phyloP scores from a whole-genome alignment of 306 rosid species.

The Rubus idaeus region DNA sequence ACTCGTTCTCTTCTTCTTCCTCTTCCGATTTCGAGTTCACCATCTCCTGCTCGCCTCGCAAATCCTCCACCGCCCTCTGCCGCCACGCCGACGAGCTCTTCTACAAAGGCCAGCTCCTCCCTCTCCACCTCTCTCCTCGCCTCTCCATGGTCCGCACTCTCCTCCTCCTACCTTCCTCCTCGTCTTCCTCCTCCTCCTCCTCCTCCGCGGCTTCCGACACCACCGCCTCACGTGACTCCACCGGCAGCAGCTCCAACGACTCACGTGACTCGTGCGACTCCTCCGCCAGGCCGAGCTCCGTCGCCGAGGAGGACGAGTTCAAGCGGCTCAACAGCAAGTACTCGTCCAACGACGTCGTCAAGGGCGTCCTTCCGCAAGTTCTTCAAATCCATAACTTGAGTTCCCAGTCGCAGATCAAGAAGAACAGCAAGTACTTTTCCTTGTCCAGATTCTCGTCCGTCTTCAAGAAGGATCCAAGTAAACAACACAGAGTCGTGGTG shows the following conservation, averaged over 20 bases:
- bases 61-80: constrained; percentile 62
- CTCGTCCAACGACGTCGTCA: constrained; percentile 9
- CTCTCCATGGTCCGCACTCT: constrained; percentile 81
- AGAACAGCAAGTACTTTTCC: constrained; percentile 54
- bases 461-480: constrained; percentile 47
- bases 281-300: constrained; percentile 70
- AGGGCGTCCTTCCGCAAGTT: background rate
- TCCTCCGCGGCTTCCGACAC: constrained; percentile 48
- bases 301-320: constrained; percentile 59
- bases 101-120: constrained; percentile 86
- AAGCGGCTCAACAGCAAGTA: constrained; percentile 40
- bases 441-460: constrained; percentile 81
- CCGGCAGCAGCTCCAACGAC: constrained; percentile 58
- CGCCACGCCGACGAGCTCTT: constrained; percentile 94
- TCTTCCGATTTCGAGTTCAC: constrained; percentile 92
- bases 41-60: constrained; percentile 67
- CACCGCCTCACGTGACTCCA: constrained; percentile 71
- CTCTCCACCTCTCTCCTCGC: constrained; percentile 78
- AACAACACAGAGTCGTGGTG: background rate
- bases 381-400: background rate
- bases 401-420: constrained; percentile 33
- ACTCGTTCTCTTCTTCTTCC: constrained; percentile 73
- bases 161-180: constrained; percentile 53
- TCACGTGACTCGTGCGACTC: constrained; percentile 54
- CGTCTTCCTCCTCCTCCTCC: constrained; percentile 42